Base-by-base conservation (phyloP, 805 yeast genomes). In the Wickerhamomyces strasburgensis region DNA sequence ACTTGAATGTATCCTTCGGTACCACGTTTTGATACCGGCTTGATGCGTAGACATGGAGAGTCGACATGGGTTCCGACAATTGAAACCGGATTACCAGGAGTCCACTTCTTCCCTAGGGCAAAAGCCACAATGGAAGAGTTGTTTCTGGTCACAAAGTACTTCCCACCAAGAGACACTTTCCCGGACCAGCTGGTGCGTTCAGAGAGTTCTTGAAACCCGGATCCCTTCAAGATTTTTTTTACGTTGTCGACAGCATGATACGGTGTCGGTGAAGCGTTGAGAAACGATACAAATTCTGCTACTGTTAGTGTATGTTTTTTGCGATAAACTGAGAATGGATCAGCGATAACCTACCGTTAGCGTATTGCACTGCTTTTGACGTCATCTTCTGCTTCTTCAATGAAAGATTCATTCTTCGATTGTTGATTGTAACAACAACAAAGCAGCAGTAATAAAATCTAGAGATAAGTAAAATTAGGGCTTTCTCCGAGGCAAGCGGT, bases 1-100 rank as follows among this genome's bases (percentile, higher is more conserved):
- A 93, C 78, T 58, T 89, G 96, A 38, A 78, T 71, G 52, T 78
- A 90, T 1, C 95, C 95, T 50, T 84, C 89, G 14, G 69, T 64
- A 9, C 65, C 59, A 48, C 74, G 75, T 54, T 80, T 78, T 17
- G 95, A 84, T 21, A 83, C 68, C 10, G 98, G 98, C 63, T 90
- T 93, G 48, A 90, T 75, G 56, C 95, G 73, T 47, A 90, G 68
- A 23, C 86, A 78, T 9, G 98, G 98, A 5, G 95, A 84, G 60
- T 90, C 98, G 0, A 97, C 89, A 61, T 90, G 98, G 2, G 96
- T 96, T 14, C 98, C 98, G 25, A 89, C 83, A 36, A 93, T 80
- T 5, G 97, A 77, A 43, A 88, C 69, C 8, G 95, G 90, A 44
- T 81, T 78, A 9, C 95, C 96, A 3, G 84, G 79, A 3, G 40